Evolutionary conservation across 345 rosid species (phyloP), one percentile per base, ranked within the genome.

Genomic region (Rhodamnia rubescens): DNA sequence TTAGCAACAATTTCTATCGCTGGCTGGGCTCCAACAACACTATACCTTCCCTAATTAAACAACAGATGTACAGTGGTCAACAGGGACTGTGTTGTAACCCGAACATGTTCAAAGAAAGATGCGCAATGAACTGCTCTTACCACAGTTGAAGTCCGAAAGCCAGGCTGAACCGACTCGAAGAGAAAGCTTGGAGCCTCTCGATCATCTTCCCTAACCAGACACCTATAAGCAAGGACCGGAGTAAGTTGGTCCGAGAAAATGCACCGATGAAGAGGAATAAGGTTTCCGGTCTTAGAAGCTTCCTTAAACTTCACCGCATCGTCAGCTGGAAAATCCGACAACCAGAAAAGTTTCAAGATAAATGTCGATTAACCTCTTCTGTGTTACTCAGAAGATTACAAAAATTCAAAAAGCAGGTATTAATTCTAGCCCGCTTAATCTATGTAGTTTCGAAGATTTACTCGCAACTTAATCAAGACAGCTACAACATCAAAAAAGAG

Each of bases 181-280:
- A 95, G 96, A 88, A 97, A 97, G 88, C 98, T 95, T 0, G 99
- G 98, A 82, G 96, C 92, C 55, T 97, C 98, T 53, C 92, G 91
- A 83, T 97, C 98, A 82, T 96, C 96, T 88, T 92, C 98, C 85
- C 88, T 89, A n/a, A 95, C 98, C 87, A 97, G 83, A 88, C 99
- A 97, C 54, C 98, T 93, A 83, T 95, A 96, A 61, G 98, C 99
- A 83, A 93, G 88, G 81, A 97, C 94, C 0, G 98, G 99, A 81
- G 96, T 97, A 20, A 96, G 96, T 83, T 94, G 98, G 87, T 97
- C 99, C 5, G 96, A 90, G 92, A 96, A 97, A 82, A 97, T 91
- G 84, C 96, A 94, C 1, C 89, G 89, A 85, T 90, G 93, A 42
- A 97, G 89, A 1, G 98, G 98, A n/a, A 96, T 90, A 27, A 97